Base-by-base conservation (phyloP, 176 grass and related monocot species). In the Rhynchospora breviuscula region DNA sequence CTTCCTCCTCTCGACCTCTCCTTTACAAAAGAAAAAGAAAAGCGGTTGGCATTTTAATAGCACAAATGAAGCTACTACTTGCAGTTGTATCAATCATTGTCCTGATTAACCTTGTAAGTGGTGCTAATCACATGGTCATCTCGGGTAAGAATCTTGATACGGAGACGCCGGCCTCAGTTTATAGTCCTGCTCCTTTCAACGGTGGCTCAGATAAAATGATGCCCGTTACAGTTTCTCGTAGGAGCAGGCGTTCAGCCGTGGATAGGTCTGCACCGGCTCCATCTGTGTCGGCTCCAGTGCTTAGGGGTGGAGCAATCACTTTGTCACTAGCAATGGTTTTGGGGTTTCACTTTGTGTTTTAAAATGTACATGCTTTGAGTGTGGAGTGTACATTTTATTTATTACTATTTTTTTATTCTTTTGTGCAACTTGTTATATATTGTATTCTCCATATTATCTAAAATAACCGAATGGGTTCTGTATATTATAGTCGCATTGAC, bases 61-160 rank as follows among this genome's bases (percentile, higher is more conserved):
- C 54, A 80, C 25, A 40, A 26, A 43, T 80, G 52, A 80, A 80
- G 78, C 78, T 59, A 59, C 10, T 80, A 6, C 9, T 80, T 62
- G 26, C 7, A 60, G 52, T 80, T 80, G 15, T 59, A 45, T 80
- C 78, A 33, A n/a, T 80, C 1, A 80, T 80, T 59, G 11, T 14
- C 9, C 78, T 80, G 10, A 62, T 63, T 18, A 25, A 80, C n/a
- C 35, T 80, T 19, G 78, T 31, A 60, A 35, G 0, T 3, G 48
- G 29, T 61, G 53, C 56, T 12, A 29, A 62, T 80, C 15, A 21
- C 9, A 7, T 33, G 22, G 31, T 19, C 6, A 71, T 71, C 15
- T 47, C 43, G 21, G 59, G 21, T 62, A 62, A 62, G 21, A 10
- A 8, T 62, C 1, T 8, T 23, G 8, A 62, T 25, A 3, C 21